Evolutionary conservation across 176 grass and related monocot genomes (phyloP), one percentile per base, ranked within the genome.

Genomic region (Phyllostachys edulis): DNA sequence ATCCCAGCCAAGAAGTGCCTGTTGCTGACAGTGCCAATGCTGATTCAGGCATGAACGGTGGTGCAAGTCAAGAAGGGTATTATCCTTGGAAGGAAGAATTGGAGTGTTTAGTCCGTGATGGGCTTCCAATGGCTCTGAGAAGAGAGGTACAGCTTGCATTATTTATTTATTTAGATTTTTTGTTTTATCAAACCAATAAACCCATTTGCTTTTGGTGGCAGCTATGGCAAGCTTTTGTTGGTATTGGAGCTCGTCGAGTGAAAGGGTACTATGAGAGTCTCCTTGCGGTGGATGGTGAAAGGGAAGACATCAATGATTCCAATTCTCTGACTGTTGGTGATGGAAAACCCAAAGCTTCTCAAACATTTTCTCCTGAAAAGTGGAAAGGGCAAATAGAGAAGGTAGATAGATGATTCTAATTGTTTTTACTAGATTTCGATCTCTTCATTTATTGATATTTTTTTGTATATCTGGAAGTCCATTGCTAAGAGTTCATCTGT

Each of bases 371-470:
- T 77, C 66, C 73, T 45, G 93, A 96, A 80, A 99, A 96, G 82
- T 99, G 97, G 97, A 96, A 89, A 90, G 89, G 86, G 16, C 97
- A 99, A 89, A 99, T 99, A 88, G 97, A 99, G 71, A 99, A 99
- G 97, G 97, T 99, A 80, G 14, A 62, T 77, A 67, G 5, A 45
- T 46, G 14, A 47, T 56, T 49, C 18, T 10, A 49, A 14, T 15
- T 16, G 8, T 79, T 68, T 67, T 34, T 63, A 80, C 26, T 63
- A 3, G 16, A 47, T 61, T 68, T 63, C 16, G 52, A 75, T 79
- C 32, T 76, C 45, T 75, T 67, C n/a, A 72, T 79, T 75, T 41
- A 9, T 82, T 73, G 44, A 82, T 74, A 80, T 41, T 36, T 69
- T 69, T 61, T 49, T n/a, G 18, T 63, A 81, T 46, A 63, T 67